Base-by-base conservation (phyloP, 2,329 filamentous ascomycete genomes). In the Calonectria pauciramosa region DNA sequence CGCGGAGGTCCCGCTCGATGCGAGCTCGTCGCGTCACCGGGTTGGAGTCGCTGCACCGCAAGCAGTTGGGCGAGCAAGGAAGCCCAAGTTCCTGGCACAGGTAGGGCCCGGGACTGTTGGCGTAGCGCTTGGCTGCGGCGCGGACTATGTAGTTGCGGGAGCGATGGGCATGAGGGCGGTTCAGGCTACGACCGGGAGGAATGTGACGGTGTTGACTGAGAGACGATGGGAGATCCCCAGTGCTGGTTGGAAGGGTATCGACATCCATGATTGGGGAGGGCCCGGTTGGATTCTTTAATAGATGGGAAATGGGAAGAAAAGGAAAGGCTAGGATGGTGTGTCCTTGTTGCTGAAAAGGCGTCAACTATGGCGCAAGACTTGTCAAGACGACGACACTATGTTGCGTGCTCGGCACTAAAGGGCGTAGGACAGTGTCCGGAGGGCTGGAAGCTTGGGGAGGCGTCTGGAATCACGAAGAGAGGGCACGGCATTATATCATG, bases 91-190 rank as follows among this genome's bases (percentile, higher is more conserved):
- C 77, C 70, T 74, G 77, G 34, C 80, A 82, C 23, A 77, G n/a
- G 23, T 72, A 70, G 23, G 72, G 60, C 44, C 75, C 70, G 44
- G 72, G 76, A 64, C 59, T 60, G n/a, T 79, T 77, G 20, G 78
- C 80, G 54, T 83, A 79, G 20, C 81, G 82, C 73, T 84, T 84
- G 23, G 83, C 83, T 49, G 80, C 79, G 59, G 80, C 81, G 69
- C 83, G 83, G 70, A 84, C 75, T 36, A 83, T 76, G 70, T 84
- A 80, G 67, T 82, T 83, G 67, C 76, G 79, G 7, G 80, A 79
- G 28, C 75, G 80, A 20, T 79, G 76, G 14, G 70, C 63, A n/a
- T 75, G 67, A 13, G 74, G 69, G 36, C 70, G 80, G n/a, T 68
- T n/a, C 18, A 49, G 28, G 18, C 68, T 77, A 36, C 71, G 63